phyloP scores from a whole-genome alignment of 441 rosid genomes.

The Croton laevigatus region DNA sequence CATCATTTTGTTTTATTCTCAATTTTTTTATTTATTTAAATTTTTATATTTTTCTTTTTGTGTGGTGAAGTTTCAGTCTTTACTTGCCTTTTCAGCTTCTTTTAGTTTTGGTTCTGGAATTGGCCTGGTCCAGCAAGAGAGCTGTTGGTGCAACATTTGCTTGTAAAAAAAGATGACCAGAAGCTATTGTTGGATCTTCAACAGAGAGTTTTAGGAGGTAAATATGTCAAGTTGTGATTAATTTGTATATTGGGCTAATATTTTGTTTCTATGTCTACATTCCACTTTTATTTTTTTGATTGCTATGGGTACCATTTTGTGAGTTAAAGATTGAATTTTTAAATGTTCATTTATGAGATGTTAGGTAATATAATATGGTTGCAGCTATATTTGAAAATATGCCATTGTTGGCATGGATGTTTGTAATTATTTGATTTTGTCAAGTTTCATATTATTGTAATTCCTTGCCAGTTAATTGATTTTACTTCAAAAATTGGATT shows the following conservation, averaged over 20 bases:
- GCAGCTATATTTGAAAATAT: too few relatives aligned
- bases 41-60: too few relatives aligned
- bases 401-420: too few relatives aligned
- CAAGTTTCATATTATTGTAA: too few relatives aligned
- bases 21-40: not conserved
- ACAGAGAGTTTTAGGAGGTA: constrained; percentile 55
- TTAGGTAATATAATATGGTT: too few relatives aligned
- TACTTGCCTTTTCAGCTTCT: constrained; percentile 40
- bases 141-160: constrained; percentile 78
- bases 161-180: constrained; percentile 63
- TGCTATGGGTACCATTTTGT: not conserved
- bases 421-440: too few relatives aligned
- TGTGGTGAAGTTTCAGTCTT: not conserved
- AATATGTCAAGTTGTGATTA: not conserved
- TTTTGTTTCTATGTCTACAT: constrained; percentile 3
- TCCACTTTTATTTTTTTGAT: not conserved
- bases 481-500: too few relatives aligned
- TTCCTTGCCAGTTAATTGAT: too few relatives aligned
- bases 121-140: constrained; percentile 49
- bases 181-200: constrained; percentile 60
- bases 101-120: constrained; percentile 50
- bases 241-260: constrained; percentile 7
- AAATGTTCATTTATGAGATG: too few relatives aligned
- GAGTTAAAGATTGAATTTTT: not conserved
- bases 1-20: not conserved